Conservation (phyloP, 257 asterid species). For the Solanum chilense region DNA sequence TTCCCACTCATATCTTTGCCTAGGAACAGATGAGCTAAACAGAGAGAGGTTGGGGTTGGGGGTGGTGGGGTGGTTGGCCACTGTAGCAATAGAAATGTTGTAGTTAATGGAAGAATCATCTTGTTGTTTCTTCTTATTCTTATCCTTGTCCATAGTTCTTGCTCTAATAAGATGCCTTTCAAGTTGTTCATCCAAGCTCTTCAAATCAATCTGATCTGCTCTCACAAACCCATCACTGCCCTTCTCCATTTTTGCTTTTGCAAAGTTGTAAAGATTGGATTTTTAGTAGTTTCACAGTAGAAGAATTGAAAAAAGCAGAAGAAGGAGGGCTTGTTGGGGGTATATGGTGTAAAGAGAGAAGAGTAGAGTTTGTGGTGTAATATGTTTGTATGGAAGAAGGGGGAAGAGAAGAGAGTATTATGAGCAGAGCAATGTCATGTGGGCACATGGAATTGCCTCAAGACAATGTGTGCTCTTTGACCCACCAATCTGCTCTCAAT, state of each 20-base stretch:
- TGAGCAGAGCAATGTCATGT: conserved; percentile 58
- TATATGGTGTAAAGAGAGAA: background rate
- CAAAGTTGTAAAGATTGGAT: background rate
- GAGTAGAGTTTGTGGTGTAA: background rate
- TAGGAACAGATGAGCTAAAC: conserved; percentile 9
- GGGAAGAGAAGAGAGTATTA: background rate
- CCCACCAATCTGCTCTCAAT: conserved; percentile 10
- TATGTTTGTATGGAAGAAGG: background rate
- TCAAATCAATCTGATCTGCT: conserved; percentile 88
- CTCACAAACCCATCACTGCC: conserved; percentile 65
- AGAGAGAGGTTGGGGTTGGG: background rate
- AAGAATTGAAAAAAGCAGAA: background rate
- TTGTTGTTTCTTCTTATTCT: conserved; percentile 30
- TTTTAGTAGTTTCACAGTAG: background rate
- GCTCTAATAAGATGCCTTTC: conserved; percentile 61
- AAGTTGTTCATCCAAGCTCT: conserved; percentile 76
- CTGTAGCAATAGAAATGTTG: background rate
- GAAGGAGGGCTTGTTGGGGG: background rate
- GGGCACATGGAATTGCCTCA: conserved; percentile 82
- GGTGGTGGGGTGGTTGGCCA: background rate
- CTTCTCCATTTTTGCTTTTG: conserved; percentile 42
- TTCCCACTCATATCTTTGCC: conserved; percentile 79
- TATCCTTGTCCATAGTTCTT: conserved; percentile 60
- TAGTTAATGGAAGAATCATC: conserved; percentile 16
- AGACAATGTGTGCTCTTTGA: conserved; percentile 32